phyloP scores from a whole-genome alignment of 2,329 filamentous ascomycete genomes.

The Amesomyces nigricolor region DNA sequence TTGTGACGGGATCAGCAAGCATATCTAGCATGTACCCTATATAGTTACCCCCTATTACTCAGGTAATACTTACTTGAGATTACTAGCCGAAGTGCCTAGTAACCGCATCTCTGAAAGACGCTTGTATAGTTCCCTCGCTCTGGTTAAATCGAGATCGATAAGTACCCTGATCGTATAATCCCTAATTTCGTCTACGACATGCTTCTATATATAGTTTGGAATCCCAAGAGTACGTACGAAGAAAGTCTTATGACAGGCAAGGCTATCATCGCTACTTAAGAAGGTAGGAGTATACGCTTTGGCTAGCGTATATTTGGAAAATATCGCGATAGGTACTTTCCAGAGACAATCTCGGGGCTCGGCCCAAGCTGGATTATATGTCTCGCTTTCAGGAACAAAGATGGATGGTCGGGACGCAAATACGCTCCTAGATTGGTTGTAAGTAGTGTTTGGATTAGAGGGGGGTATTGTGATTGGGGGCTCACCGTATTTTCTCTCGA shows the following conservation, averaged over 20 bases:
- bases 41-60: background rate
- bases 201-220: constrained; percentile 4
- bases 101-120: constrained; percentile 9
- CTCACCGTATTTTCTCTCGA: constrained; percentile 6
- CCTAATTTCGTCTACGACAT: constrained; percentile 8
- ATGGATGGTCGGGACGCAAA: constrained; percentile 6
- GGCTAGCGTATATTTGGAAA: constrained; percentile 6
- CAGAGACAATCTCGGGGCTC: constrained; percentile 5
- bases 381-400: constrained; percentile 6
- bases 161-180: background rate
- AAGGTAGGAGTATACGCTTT: constrained; percentile 5
- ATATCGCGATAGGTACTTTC: constrained; percentile 2
- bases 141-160: constrained; percentile 1
- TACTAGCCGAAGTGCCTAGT: background rate
- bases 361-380: constrained; percentile 4
- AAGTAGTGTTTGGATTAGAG: constrained; percentile 1
- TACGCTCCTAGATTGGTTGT: constrained; percentile 2
- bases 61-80: constrained; percentile 8
- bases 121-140: constrained; percentile 6
- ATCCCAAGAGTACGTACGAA: constrained; percentile 6
- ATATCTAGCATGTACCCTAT: background rate
- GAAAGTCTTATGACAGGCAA: background rate
- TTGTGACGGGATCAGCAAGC: background rate
- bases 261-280: background rate
- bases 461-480: background rate